These are phyloP conservation scores for Beta lomatogona DNA, from an alignment of 179 eudicot genomes.

Conservation along the genomic window DNA sequence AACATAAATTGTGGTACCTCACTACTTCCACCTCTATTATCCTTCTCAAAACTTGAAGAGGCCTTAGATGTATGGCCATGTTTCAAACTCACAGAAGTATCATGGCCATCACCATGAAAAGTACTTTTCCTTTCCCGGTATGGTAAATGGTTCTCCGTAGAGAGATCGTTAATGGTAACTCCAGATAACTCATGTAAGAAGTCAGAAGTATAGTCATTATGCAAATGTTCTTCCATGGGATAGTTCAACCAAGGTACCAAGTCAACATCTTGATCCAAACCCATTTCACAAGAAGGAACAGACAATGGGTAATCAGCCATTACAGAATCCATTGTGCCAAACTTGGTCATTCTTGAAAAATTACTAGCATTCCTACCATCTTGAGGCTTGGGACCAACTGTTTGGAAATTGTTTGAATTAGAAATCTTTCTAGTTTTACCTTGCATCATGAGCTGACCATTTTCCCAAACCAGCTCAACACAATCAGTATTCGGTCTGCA, in stretches of 20 bases:
- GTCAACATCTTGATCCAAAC: constrained; percentile 61
- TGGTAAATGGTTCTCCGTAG: constrained; percentile 39
- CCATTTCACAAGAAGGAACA: constrained; percentile 55
- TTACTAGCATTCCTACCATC: constrained; percentile 28
- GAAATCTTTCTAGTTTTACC: constrained; percentile 53
- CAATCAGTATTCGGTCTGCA: constrained; percentile 53
- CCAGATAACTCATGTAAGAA: constrained; percentile 71
- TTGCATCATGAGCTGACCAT: constrained; percentile 76
- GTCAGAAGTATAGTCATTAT: constrained; percentile 57
- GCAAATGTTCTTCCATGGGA: constrained; percentile 52
- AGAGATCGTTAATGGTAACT: constrained; percentile 51
- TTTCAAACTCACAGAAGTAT: constrained; percentile 29
- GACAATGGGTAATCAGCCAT: constrained; percentile 43
- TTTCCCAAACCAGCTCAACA: constrained; percentile 74
- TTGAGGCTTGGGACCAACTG: constrained; percentile 36
- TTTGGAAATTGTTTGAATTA: constrained; percentile 38
- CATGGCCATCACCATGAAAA: constrained; percentile 35
- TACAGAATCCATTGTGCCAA: constrained; percentile 43
- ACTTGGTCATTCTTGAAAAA: constrained; percentile 42
- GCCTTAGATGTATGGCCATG: constrained; percentile 38
- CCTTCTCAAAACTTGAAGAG: constrained; percentile 35
- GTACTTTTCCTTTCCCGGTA: constrained; percentile 43
- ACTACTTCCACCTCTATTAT: constrained; percentile 34
- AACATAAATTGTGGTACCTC: constrained; percentile 30
- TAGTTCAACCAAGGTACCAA: constrained; percentile 78